These are phyloP conservation scores for Cryphonectria parasitica DNA, from an alignment of 2,329 filamentous ascomycete genomes.

Conservation along the genomic window DNA sequence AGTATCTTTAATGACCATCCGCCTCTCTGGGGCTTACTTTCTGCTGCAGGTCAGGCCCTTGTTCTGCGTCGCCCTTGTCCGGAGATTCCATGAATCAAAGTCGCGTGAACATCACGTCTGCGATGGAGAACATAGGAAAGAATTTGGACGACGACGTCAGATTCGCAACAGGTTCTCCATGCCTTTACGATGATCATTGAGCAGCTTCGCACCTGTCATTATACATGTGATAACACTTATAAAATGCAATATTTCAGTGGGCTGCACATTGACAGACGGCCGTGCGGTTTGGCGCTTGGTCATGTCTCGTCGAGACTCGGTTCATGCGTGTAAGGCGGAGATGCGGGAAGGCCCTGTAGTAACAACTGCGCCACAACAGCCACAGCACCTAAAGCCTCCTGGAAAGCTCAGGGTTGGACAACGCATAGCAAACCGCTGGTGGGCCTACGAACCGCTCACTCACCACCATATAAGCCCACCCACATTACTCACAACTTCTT, in stretches of 20 bases:
- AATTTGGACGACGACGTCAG: too few species aligned
- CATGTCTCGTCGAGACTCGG: not conserved
- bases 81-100: not conserved
- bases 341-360: not conserved
- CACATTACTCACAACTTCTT: not conserved
- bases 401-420: not conserved
- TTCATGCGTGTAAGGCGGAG: not conserved
- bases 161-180: too few species aligned
- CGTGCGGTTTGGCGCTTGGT: too few species aligned
- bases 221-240: too few species aligned
- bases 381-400: not conserved
- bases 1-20: constrained; percentile 25
- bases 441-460: not conserved
- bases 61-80: not conserved
- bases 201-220: not conserved
- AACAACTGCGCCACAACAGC: not conserved
- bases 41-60: not conserved
- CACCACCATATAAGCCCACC: too few species aligned
- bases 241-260: not conserved
- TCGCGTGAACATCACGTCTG: too few species aligned
- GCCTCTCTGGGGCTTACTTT: not conserved
- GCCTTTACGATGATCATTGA: too few species aligned
- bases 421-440: not conserved
- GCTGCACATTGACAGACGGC: not conserved
- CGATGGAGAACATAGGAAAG: too few species aligned